Base-by-base conservation (phyloP, 2,329 filamentous ascomycete species). In the Stagonosporopsis cucurbitacearum region DNA sequence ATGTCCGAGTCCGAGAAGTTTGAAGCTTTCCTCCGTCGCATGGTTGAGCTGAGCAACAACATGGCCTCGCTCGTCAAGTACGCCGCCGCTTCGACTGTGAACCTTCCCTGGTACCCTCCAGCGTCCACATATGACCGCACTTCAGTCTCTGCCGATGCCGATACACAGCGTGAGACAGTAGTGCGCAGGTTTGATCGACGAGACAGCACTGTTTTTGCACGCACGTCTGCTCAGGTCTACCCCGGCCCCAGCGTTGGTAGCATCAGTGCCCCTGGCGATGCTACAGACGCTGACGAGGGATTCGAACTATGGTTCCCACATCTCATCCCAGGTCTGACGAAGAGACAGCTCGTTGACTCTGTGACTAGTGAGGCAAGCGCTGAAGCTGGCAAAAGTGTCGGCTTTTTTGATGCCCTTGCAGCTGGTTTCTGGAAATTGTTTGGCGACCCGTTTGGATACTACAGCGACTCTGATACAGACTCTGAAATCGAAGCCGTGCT, bases 51-150 rank as follows among this genome's bases (percentile, higher is more conserved):
- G 1, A 51, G 54, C 32, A 39, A 6, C 17, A 52, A 52, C 32
- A 26, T 57, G 47, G 54, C 48, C 4, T 57, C 54, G 19, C 42
- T 57, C 6, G 32, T 52, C 32, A 57, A 57, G 33, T 57, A 57
- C 26, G 54, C 54, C 23, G 20, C 48, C 15, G 43, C 54, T 20
- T 57, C 54, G 3, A 57, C 30, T 11, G 46, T 50, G 5, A 46
- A 30, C 17, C 8, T 55, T 6, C 47, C 53, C 1, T 47, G 50
- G 17, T 55, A 55, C 23, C 41, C 46, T 32, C 23, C 41, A 19
- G 46, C 46, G 9, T 54, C 39, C 25, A 45, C 45, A 1, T 48
- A 54, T 22, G 28, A 23, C 19, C 46, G n/a, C 33, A 32, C 39
- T 20, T 23, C 17, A 20, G 26, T 22, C 4, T 40, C 45, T 19